These are phyloP conservation scores for Cadophora sp. DNA, from an alignment of 2,329 filamentous ascomycete species.

Conservation along the genomic window DNA sequence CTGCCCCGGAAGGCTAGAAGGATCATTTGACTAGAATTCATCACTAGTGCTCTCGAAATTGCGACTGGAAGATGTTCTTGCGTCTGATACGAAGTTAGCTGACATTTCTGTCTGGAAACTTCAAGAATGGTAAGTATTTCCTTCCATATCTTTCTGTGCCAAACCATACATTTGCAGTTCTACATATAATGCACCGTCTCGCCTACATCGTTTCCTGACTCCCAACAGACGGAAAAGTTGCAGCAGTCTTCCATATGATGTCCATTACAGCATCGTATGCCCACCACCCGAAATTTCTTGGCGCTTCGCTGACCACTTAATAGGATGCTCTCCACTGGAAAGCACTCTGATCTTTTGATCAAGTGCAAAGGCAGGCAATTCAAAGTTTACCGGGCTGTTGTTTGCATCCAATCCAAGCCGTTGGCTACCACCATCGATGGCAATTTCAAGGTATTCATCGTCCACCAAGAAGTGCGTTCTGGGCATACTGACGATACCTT, in stretches of 20 bases:
- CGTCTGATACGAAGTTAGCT: background rate
- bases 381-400: constrained; percentile 32
- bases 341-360: constrained; percentile 36
- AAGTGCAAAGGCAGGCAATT: constrained; percentile 28
- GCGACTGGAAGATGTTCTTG: background rate
- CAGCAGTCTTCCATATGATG: background rate
- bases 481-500: background rate
- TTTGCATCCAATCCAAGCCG: constrained; percentile 35
- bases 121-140: background rate
- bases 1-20: background rate
- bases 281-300: background rate
- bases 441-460: constrained; percentile 26
- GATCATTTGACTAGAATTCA: background rate
- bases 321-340: constrained; percentile 22
- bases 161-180: background rate
- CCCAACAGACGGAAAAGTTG: background rate
- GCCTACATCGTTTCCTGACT: background rate
- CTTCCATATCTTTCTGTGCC: background rate
- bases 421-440: constrained; percentile 33
- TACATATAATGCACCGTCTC: background rate
- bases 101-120: background rate
- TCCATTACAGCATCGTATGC: constrained; percentile 15
- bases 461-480: background rate
- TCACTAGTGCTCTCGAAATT: background rate
- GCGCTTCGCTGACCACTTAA: background rate